A percentile compares a stretch with the other conserved stretches of the same genome.
Evolutionary conservation across 371 early-diverging fungal genomes (phyloP).

Genomic region (Apophysomyces trapeziformis): DNA sequence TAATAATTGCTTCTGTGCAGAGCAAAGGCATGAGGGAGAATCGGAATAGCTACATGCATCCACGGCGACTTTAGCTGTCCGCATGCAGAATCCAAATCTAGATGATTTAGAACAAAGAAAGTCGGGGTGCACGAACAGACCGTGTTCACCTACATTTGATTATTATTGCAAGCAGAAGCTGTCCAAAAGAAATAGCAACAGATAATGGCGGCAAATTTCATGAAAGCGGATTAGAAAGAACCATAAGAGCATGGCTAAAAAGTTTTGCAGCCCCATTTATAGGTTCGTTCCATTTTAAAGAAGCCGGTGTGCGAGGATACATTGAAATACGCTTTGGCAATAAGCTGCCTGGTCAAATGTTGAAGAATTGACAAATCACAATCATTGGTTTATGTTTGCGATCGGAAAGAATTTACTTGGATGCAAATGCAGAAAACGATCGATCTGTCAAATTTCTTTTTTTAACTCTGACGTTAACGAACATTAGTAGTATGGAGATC

Average conservation of each 20-base stretch:
- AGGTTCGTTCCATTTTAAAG: constrained; percentile 1
- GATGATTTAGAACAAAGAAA: background rate
- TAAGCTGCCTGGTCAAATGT: too few species aligned
- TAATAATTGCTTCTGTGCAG: constrained; percentile 26
- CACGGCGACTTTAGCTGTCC: constrained; percentile 21
- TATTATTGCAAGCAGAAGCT: background rate
- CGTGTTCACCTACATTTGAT: constrained; percentile 14
- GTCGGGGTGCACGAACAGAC: background rate
- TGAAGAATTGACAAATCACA: too few species aligned
- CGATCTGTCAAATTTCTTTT: too few species aligned
- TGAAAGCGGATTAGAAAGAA: background rate
- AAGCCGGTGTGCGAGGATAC: background rate
- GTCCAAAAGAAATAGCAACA: constrained; percentile 1
- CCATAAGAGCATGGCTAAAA: background rate
- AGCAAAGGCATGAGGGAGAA: constrained; percentile 18
- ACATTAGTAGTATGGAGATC: too few species aligned
- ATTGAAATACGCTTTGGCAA: background rate
- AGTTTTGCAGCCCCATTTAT: background rate
- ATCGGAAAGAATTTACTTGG: too few species aligned
- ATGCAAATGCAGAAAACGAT: too few species aligned
- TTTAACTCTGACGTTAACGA: too few species aligned
- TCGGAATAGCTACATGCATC: constrained; percentile 8
- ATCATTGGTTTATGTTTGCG: background rate
- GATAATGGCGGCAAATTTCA: background rate
- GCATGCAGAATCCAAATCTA: constrained; percentile 22